These are phyloP conservation scores for Craspedostauros australis DNA, from an alignment of 108 stramenopile genomes.

Conservation along the genomic window DNA sequence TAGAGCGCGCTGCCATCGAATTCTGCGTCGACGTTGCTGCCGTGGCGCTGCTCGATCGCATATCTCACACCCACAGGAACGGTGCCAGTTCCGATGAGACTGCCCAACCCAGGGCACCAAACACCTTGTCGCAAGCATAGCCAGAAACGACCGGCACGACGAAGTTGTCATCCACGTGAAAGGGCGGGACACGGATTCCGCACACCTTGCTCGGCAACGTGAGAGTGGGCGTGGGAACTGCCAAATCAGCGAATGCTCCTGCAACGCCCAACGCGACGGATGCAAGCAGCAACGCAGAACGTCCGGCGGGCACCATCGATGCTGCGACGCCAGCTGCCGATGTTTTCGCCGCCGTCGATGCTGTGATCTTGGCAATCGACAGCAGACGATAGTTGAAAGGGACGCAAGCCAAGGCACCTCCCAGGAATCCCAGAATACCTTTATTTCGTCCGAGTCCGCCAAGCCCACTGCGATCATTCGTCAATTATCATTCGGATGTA, in stretches of 20 bases:
- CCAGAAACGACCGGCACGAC: conserved; percentile 72
- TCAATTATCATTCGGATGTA: too few relatives aligned
- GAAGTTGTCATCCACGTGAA: conserved; percentile 85
- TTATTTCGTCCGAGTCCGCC: conserved; percentile 82
- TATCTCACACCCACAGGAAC: too few relatives aligned
- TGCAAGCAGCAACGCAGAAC: conserved; percentile 26
- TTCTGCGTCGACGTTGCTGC: too few relatives aligned
- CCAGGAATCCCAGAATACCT: conserved; percentile 76
- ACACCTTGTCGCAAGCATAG: conserved; percentile 59
- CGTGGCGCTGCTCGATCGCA: too few relatives aligned
- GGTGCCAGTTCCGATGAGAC: too few relatives aligned
- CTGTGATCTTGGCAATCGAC: conserved; percentile 48
- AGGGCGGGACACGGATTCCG: conserved; percentile 71
- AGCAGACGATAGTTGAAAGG: conserved; percentile 73
- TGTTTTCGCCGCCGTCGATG: not conserved
- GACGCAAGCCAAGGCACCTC: conserved; percentile 66
- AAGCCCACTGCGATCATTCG: conserved; percentile 60
- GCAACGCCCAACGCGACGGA: conserved; percentile 63
- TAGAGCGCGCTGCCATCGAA: too few relatives aligned
- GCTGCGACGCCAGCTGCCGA: too few relatives aligned
- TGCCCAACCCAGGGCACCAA: conserved; percentile 46
- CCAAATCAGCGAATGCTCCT: conserved; percentile 82
- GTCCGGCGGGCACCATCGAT: conserved; percentile 24
- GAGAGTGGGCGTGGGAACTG: conserved; percentile 77
- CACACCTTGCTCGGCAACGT: conserved; percentile 62